Evolutionary conservation across 441 rosid genomes (phyloP).

Genomic region (Caryocar brasiliense): DNA sequence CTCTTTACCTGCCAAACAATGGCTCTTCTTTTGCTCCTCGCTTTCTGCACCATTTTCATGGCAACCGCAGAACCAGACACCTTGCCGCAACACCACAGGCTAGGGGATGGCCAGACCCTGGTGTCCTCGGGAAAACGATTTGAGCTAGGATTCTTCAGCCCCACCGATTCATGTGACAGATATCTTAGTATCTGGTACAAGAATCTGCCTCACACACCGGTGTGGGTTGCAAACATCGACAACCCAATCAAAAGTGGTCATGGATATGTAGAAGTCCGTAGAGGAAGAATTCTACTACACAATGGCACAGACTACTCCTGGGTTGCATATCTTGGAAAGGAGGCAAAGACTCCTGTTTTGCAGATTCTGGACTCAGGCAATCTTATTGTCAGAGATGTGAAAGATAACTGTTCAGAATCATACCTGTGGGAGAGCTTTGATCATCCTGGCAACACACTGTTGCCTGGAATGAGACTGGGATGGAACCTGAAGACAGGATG

Average conservation of each 20-base stretch:
- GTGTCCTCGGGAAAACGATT: too few species aligned
- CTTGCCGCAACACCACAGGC: too few species aligned
- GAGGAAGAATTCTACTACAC: background rate
- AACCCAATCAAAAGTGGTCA: background rate
- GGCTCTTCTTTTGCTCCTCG: too few species aligned
- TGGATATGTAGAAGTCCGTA: background rate
- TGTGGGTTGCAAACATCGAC: background rate
- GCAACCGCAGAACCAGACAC: too few species aligned
- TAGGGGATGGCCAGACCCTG: too few species aligned
- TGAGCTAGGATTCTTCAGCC: too few species aligned
- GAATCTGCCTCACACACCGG: too few species aligned
- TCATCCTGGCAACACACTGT: constrained; percentile 6
- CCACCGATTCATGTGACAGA: too few species aligned
- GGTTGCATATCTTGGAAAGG: background rate
- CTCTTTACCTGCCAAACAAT: too few species aligned
- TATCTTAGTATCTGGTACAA: too few species aligned
- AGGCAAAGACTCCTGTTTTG: background rate
- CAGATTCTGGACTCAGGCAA: constrained; percentile 22
- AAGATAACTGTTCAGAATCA: background rate
- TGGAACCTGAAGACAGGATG: constrained; percentile 8
- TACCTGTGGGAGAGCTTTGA: constrained; percentile 26
- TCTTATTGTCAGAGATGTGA: constrained; percentile 8
- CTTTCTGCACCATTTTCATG: too few species aligned
- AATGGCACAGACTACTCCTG: background rate
- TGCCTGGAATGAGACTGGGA: constrained; percentile 23